Conservation (phyloP, 2,329 filamentous ascomycete species). For the Cladosporium sp. region DNA sequence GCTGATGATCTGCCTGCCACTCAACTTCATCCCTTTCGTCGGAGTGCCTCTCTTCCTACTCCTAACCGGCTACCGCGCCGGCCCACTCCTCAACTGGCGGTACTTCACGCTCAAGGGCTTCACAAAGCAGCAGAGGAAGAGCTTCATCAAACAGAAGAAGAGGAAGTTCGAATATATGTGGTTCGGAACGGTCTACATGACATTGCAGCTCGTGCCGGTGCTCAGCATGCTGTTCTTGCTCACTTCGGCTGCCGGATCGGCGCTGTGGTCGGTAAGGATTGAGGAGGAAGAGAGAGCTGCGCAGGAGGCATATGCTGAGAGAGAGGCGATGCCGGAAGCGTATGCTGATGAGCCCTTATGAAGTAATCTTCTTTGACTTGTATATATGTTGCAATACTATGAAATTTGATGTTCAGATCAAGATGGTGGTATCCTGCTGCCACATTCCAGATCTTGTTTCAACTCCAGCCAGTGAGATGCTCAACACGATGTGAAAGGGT, state of each 20-base stretch:
- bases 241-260: conserved; percentile 78
- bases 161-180: conserved; percentile 81
- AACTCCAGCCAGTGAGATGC: too few species aligned
- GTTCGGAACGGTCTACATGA: conserved; percentile 83
- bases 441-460: too few species aligned
- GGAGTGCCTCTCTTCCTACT: conserved; percentile 83
- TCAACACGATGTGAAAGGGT: background rate
- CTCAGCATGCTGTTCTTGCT: conserved; percentile 93
- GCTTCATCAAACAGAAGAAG: conserved; percentile 58
- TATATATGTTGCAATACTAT: too few species aligned
- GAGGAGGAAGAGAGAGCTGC: conserved; percentile 9
- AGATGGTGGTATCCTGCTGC: too few species aligned
- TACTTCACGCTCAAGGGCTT: conserved; percentile 80
- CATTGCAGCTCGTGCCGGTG: conserved; percentile 81
- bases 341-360: conserved; percentile 8
- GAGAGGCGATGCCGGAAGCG: conserved; percentile 8
- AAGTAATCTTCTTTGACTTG: background rate
- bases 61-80: conserved; percentile 79
- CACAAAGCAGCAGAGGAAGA: conserved; percentile 67
- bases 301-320: background rate
- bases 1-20: conserved; percentile 61
- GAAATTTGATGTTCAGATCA: too few species aligned
- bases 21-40: conserved; percentile 82
- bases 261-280: conserved; percentile 59
- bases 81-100: conserved; percentile 84